phyloP scores from a whole-genome alignment of 805 yeast species.

The Saccharomyces kudriavzevii region DNA sequence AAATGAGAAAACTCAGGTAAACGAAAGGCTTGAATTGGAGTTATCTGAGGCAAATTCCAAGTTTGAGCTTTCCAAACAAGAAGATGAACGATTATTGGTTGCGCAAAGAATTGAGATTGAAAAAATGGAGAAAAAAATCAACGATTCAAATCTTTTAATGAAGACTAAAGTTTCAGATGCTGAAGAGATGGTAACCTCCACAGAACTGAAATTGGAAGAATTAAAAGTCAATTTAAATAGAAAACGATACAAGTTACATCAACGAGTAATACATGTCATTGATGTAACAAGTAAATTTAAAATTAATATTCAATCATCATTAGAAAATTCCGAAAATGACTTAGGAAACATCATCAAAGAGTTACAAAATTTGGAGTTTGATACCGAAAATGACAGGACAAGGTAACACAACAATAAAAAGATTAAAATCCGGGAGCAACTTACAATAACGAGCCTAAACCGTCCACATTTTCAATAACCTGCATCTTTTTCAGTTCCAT shows the following conservation, averaged over 20 bases:
- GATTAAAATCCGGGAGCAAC: background rate
- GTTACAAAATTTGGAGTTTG: constrained; percentile 7
- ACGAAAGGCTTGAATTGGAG: constrained; percentile 51
- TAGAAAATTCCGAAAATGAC: constrained; percentile 49
- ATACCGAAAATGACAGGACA: background rate
- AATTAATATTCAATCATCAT: constrained; percentile 52
- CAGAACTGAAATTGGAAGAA: constrained; percentile 46
- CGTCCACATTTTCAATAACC: background rate
- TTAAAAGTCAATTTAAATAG: constrained; percentile 39
- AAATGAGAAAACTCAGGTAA: constrained; percentile 46
- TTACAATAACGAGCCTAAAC: background rate
- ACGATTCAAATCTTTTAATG: constrained; percentile 35
- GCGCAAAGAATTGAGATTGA: constrained; percentile 56
- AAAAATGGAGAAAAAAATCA: constrained; percentile 50
- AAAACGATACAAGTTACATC: constrained; percentile 42
- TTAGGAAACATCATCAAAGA: constrained; percentile 33
- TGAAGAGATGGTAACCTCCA: constrained; percentile 41
- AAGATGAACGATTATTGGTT: constrained; percentile 42
- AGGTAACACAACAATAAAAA: background rate
- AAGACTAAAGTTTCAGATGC: constrained; percentile 43
- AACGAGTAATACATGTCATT: constrained; percentile 49
- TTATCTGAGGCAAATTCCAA: constrained; percentile 44
- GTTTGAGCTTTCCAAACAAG: constrained; percentile 48
- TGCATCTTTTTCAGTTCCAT: background rate
- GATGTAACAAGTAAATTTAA: constrained; percentile 58